Percentiles rank a stretch among this genome's conserved stretches.
phyloP scores from a whole-genome alignment of 2,329 filamentous ascomycete species.

The Dryadomyces quercivorus region DNA sequence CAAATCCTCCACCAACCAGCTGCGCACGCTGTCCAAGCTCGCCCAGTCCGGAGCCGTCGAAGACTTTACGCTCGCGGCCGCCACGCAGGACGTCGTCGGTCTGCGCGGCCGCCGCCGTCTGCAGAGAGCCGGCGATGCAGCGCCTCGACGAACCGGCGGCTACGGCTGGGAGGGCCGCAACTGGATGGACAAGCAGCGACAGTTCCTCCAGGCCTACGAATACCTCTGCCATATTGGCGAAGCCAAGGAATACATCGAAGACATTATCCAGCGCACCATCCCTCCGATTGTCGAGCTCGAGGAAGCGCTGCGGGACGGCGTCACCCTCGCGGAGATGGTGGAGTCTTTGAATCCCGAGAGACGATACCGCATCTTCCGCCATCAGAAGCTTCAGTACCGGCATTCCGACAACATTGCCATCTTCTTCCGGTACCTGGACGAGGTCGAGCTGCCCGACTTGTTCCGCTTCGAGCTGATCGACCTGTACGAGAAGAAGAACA shows the following conservation, averaged over 20 bases:
- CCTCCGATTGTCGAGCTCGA: constrained; percentile 90
- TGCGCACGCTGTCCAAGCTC: constrained; percentile 75
- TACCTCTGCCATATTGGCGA: constrained; percentile 98
- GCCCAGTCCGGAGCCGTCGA: constrained; percentile 64
- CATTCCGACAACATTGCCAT: constrained; percentile 97
- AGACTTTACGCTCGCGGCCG: constrained; percentile 67
- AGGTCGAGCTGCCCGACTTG: constrained; percentile 84
- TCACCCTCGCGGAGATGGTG: constrained; percentile 88
- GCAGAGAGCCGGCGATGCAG: constrained; percentile 54
- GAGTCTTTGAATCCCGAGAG: constrained; percentile 73
- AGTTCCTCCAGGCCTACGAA: constrained; percentile 93
- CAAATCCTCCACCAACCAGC: constrained; percentile 79
- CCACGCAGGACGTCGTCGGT: constrained; percentile 77
- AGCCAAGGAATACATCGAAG: constrained; percentile 97
- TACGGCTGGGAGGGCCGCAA: constrained; percentile 73
- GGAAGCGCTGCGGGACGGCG: constrained; percentile 81
- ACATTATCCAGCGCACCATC: constrained; percentile 72
- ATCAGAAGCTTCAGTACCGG: constrained; percentile 77
- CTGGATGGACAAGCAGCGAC: constrained; percentile 98
- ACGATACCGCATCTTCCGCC: constrained; percentile 69
- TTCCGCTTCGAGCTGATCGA: constrained; percentile 97
- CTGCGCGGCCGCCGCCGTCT: constrained; percentile 73
- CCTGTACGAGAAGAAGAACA: constrained; percentile 98
- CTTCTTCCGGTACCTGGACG: constrained; percentile 88
- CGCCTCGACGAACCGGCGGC: constrained; percentile 30